These are phyloP conservation scores for Citrus unshiu DNA, from an alignment of 345 rosid genomes.

Conservation along the genomic window DNA sequence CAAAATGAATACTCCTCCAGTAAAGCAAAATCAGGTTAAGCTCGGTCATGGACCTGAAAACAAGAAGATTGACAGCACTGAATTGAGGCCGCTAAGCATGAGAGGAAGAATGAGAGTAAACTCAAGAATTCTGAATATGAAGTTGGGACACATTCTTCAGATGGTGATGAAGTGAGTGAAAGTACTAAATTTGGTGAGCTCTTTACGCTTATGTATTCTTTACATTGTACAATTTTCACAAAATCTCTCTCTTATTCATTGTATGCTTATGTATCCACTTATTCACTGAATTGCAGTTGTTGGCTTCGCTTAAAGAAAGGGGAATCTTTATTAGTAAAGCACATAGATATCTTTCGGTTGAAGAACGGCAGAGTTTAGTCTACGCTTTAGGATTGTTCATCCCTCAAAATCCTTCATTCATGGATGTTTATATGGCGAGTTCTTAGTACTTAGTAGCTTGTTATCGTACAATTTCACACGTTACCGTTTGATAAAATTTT, in stretches of 20 bases:
- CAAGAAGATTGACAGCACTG: neutral
- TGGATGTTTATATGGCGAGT: conserved; percentile 14
- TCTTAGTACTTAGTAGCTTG: too few species aligned
- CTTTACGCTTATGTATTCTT: neutral
- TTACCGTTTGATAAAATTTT: neutral
- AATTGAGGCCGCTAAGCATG: neutral
- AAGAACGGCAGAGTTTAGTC: conserved; percentile 28
- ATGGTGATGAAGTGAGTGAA: neutral
- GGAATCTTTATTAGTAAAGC: conserved; percentile 9
- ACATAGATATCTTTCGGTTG: neutral
- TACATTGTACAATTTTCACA: neutral
- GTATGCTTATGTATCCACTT: neutral
- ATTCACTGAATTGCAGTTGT: neutral
- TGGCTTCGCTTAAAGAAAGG: neutral
- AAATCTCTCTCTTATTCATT: neutral
- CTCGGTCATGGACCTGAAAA: neutral
- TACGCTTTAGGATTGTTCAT: conserved; percentile 27
- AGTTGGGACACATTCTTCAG: conserved; percentile 2
- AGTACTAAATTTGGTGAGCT: conserved; percentile 17
- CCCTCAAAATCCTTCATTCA: conserved; percentile 39
- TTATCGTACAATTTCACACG: neutral
- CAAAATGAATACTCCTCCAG: neutral
- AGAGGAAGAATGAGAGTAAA: neutral
- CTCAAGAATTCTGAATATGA: neutral
- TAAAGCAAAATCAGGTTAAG: conserved; percentile 6